These are phyloP conservation scores for Asparagopsis taxiformis DNA, from an alignment of 31 red algal genomes.

Conservation along the genomic window DNA sequence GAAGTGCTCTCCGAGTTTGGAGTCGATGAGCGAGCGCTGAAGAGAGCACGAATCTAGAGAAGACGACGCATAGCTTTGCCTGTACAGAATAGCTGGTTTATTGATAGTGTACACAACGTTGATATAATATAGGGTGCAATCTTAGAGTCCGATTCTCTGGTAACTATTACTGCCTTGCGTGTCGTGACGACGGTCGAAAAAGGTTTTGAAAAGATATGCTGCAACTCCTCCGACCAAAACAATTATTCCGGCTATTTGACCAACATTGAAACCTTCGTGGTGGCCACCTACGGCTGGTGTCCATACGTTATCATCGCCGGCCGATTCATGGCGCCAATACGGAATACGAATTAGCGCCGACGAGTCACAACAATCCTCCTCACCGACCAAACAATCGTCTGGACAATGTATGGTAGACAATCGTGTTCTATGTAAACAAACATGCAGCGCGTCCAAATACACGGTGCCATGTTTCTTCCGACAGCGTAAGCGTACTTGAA, in stretches of 20 bases:
- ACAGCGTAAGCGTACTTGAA: slow-evolving; percentile 37
- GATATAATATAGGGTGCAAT: not conserved
- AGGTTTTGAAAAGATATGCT: slow-evolving; percentile 23
- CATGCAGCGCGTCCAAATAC: slow-evolving; percentile 28
- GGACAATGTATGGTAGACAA: slow-evolving; percentile 37
- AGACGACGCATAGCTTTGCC: not conserved
- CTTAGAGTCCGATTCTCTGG: not conserved
- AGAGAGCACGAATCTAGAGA: too few species aligned
- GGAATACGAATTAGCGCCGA: slow-evolving; percentile 36
- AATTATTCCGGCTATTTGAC: slow-evolving; percentile 16
- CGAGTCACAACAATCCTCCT: slow-evolving; percentile 22
- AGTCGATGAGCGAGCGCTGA: not conserved
- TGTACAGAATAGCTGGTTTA: not conserved
- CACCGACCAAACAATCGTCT: slow-evolving; percentile 3
- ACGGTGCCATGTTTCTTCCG: not conserved
- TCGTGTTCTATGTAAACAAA: slow-evolving; percentile 50
- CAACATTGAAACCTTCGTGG: not conserved
- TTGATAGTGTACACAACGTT: not conserved
- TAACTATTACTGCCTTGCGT: not conserved
- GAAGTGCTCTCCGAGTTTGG: not conserved
- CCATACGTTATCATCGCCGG: not conserved
- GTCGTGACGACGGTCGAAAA: not conserved
- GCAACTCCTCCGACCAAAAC: slow-evolving; percentile 11
- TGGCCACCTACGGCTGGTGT: not conserved
- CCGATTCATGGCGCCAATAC: slow-evolving; percentile 30